Evolutionary conservation across 805 yeast species (phyloP), one percentile per base, ranked within the genome.

Genomic region (Pichia sporocuriosa): DNA sequence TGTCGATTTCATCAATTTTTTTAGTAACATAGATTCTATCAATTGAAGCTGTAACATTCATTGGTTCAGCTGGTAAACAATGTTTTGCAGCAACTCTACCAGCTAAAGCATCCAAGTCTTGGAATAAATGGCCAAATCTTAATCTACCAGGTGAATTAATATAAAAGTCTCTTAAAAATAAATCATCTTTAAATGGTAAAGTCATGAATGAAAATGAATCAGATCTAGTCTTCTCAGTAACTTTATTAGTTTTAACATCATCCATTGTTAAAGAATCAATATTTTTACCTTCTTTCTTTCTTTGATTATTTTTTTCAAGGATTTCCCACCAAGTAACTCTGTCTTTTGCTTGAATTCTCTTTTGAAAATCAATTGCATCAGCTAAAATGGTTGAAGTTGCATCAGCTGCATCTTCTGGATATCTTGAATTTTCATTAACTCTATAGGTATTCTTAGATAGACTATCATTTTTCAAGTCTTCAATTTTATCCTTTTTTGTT

Each of bases 51-150:
- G 97, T 89, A 32, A 89, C 97, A 58, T 89, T 84, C 62, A 88
- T 87, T 10, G 97, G 97, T 58, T 84, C 88, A 0, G 96, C 94
- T 0, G 97, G 97, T n/a, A 83, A 72, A 63, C 95, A 85, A 60
- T 89, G 97, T 56, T 84, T 75, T 61, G 88, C 84, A 19, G 96
- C 95, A 54, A 89, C 88, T 57, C 90, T 79, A 27, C 97, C 97
- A 2, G 97, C 96, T 46, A 89, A 68, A 5, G 96, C 89, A 58
- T 89, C 97, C 55, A 89, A 68, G 63, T 89, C 97, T 67, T 89
- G 96, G 63, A 89, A 89, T 49, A 89, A 69, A 61, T 88, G 96
- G 31, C 97, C 97, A 53, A 86, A 86, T 56, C 96, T 72, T 56
- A 88, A 70, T 49, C 96, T 73, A n/a, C 97, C 97, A 44, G 80